Evolutionary conservation across 2,329 filamentous ascomycete species (phyloP).

Genomic region (Colletotrichum gigasporum): DNA sequence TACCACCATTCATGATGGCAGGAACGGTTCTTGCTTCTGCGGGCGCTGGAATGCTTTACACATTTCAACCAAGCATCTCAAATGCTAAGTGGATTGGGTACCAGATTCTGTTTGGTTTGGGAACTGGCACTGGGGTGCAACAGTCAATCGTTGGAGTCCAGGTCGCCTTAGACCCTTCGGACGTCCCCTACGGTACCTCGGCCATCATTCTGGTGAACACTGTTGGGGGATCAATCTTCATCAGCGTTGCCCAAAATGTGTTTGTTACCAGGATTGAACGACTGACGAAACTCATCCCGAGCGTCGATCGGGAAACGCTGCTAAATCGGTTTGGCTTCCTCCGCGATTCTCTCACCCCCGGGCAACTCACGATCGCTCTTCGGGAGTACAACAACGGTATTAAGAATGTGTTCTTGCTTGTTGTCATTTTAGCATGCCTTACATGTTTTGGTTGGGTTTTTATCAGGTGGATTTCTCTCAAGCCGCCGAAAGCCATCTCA

Average conservation of each 20-base stretch:
- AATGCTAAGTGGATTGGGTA: constrained; percentile 24
- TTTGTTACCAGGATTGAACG: not conserved
- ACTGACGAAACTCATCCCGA: not conserved
- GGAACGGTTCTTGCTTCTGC: constrained; percentile 5
- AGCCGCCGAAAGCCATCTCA: not conserved
- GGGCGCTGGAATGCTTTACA: constrained; percentile 11
- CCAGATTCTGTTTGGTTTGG: constrained; percentile 17
- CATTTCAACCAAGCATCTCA: not conserved
- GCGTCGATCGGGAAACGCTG: not conserved
- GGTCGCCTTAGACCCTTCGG: not conserved
- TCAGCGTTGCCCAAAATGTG: constrained; percentile 11
- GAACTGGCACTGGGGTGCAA: constrained; percentile 8
- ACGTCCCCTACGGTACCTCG: constrained; percentile 1
- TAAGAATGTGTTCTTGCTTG: not conserved
- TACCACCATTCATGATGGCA: constrained; percentile 10
- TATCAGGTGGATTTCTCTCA: not conserved
- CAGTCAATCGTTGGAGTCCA: constrained; percentile 3
- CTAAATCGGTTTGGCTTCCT: constrained; percentile 3
- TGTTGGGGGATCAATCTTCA: constrained; percentile 6
- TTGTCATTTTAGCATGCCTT: not conserved
- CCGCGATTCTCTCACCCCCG: not conserved
- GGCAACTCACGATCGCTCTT: not conserved
- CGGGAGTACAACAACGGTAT: constrained; percentile 9
- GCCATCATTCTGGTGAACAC: constrained; percentile 12
- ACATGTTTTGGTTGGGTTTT: not conserved